Evolutionary conservation across 2,329 filamentous ascomycete genomes (phyloP), one percentile per base, ranked within the genome.

Genomic region (Westerdykella aurantiaca): DNA sequence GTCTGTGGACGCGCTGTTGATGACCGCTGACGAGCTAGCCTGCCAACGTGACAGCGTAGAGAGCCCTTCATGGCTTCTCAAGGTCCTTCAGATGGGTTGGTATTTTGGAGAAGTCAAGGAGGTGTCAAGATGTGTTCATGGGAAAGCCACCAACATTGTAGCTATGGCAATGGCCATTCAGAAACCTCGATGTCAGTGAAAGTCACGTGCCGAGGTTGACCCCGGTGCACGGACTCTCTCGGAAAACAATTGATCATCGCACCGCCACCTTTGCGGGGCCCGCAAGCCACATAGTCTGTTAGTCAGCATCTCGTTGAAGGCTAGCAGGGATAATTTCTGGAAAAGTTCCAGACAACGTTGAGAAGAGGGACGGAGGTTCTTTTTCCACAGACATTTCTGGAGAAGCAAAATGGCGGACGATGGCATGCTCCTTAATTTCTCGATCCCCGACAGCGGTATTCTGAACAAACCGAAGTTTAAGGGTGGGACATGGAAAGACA

Each of bases 391-490:
- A 35, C 6, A 11, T 18, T 14, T 35, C 33, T 35, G 10, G 5
- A 16, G n/a, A 35, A 9, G 9, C n/a, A 38, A 33, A 31, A 96
- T 97, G 90, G 87, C 87, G 41, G 90, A 97, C 73, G 87, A 95
- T 82, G 89, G 89, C 55, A 86, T 98, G 81, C 79, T 96, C 45
- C 75, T 97, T 63, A 97, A 97, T 60, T 96, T 97, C 65, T 83
- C 88, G 57, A 73, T 95, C 45, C 78, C 80, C 22, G 82, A 87
- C 48, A 78, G 73, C 14, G 78, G 85, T 11, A 65, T 87, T 42
- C 77, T 82, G 47, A 74, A 78, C 76, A 75, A 76, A 54, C 70
- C 74, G 3, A 77, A 72, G 43, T 87, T 94, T 68, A 93, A 86
- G 64, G 93, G 93, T 55, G 93, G 93, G n/a, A 80, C 81, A 57